phyloP scores from a whole-genome alignment of 495 filamentous ascomycete genomes.

The Lasiosphaeriaceae sp. region DNA sequence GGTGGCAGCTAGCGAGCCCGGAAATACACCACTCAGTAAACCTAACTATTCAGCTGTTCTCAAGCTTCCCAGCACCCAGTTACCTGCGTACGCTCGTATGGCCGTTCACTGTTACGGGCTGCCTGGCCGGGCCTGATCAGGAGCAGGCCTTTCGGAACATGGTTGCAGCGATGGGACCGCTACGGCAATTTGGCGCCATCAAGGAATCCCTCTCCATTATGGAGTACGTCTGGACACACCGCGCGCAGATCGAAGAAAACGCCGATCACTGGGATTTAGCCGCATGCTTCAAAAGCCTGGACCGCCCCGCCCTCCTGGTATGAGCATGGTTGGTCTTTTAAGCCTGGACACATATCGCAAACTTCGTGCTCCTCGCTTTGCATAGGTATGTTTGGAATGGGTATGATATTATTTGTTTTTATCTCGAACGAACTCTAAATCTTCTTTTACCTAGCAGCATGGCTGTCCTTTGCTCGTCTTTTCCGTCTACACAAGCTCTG shows the following conservation, averaged over 20 bases:
- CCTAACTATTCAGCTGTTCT: slow-evolving; percentile 31
- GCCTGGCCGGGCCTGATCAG: slow-evolving; percentile 40
- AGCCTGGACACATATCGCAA: no score
- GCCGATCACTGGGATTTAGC: slow-evolving; percentile 36
- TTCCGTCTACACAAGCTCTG: neutral
- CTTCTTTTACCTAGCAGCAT: no score
- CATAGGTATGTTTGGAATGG: no score
- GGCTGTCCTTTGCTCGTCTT: no score
- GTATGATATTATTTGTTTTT: no score
- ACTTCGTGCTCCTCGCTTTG: no score
- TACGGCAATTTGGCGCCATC: slow-evolving; percentile 42
- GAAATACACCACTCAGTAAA: slow-evolving; percentile 37
- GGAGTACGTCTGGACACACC: slow-evolving; percentile 45
- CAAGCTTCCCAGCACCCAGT: slow-evolving; percentile 17
- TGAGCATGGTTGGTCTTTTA: slow-evolving; percentile 10
- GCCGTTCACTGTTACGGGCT: slow-evolving; percentile 52
- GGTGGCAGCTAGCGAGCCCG: slow-evolving; percentile 46
- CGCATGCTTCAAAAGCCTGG: slow-evolving; percentile 34
- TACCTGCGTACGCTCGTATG: slow-evolving; percentile 43
- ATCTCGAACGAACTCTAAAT: no score
- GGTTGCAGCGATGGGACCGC: slow-evolving; percentile 34
- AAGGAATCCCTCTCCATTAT: slow-evolving; percentile 48
- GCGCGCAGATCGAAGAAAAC: slow-evolving; percentile 28
- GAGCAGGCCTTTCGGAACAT: slow-evolving; percentile 40
- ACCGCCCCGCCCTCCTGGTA: slow-evolving; percentile 37